Evolutionary conservation across 140 eudicot species (phyloP), one percentile per base, ranked within the genome.

Genomic region (Cichorium intybus): DNA sequence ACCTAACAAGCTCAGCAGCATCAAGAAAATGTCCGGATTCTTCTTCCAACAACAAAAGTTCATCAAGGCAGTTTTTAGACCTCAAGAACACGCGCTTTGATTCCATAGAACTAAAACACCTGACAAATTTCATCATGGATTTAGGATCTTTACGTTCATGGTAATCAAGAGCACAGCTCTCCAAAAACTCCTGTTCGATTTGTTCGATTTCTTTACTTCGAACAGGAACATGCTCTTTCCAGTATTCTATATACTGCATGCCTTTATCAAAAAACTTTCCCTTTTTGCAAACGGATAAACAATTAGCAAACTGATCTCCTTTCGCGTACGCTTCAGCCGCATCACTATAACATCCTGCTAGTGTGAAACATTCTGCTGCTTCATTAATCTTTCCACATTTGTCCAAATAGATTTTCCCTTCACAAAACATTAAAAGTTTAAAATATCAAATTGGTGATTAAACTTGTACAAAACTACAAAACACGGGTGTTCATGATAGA

Each of bases 311-410:
- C 60, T 75, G 26, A 34, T 74, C 70, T 15, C 85, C 86, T 43
- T 75, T 79, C 9, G 86, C 85, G 60, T 76, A 89, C 14, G 82
- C 83, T 55, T 81, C 73, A 4, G 97, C 95, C 24, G 97, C 95
- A 37, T 46, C 73, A 20, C 71, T 60, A 69, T 81, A 72, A 22
- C 72, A 31, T 21, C 76, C 77, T 11, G 95, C 91, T 24, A 74
- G 56, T 47, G 69, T 68, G 57, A 89, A 89, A 59, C 97, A 89
- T 64, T 86, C 91, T 5, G 87, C 97, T 3, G 95, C 95, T 72
- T 43, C 68, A 56, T 31, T 41, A 23, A 35, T 31, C 55, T 46
- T 56, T 29, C 66, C 76, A 75, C 75, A 68, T 27, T 53, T 61
- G 1, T 39, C 10, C 57, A 71, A 10, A 47, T 73, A 33, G 0